Evolutionary conservation across 2,329 filamentous ascomycete genomes (phyloP), one percentile per base, ranked within the genome.

Genomic region (Apiospora koreana): DNA sequence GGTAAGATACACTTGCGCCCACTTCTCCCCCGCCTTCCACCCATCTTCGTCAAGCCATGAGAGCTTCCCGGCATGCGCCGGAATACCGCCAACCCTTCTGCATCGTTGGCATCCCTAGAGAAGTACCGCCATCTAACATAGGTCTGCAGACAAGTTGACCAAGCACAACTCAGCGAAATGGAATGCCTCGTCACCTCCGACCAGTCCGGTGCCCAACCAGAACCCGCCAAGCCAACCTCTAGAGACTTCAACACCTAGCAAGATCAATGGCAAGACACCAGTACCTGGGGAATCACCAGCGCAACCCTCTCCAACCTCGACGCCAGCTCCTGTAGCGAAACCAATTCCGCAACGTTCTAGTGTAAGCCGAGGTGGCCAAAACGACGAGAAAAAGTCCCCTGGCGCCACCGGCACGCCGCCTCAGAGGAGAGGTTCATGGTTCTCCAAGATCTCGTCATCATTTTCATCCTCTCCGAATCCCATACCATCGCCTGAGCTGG

Each of bases 381-480:
- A 75, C 45, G 79, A 81, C 42, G 81, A 77, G 76, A 79, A 45
- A 68, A 73, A 68, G 58, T 28, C 71, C 75, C 68, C 73, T 75
- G 70, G 77, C 76, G 69, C 75, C 69, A 71, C 77, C 75, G 68
- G 81, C 23, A 81, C 83, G 1, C 80, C 83, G 1, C 80, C 83
- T 9, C 83, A 85, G 64, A 86, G 89, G 68, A 88, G 94, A 73
- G 91, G 91, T 72, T 97, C 95, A 18, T 99, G 96, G 96, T 95
- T 98, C 77, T 94, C 93, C 70, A 97, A 91, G 78, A 90, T 98
- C 74, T 97, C 94, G 73, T 95, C 94, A 74, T 98, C 97, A 79
- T 97, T 98, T 83, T 94, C 93, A 2, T 90, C 89, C 38, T 84
- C 84, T 23, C 80, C 86, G 73, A 79, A 73, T 72, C 79, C 76